Base-by-base conservation (phyloP, 805 yeast genomes). In the Candida boidinii region DNA sequence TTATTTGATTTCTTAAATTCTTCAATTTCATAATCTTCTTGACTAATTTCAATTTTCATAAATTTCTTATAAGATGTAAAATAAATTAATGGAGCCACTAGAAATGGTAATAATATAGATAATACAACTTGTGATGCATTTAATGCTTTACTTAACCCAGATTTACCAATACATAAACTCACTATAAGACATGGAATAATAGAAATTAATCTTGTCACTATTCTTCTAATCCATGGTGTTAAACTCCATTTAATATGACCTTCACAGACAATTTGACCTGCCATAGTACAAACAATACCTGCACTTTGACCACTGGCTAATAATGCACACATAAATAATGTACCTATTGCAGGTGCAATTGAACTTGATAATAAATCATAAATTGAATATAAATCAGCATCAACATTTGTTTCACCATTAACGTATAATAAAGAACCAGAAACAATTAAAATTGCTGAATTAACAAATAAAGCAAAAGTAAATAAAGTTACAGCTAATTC, bases 191-290 rank as follows among this genome's bases (percentile, higher is more conserved):
- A 80, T 10, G 95, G 95, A 14, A 82, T 48, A 28, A 86, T 76
- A 0, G 94, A 73, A 28, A 85, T 76, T 14, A 66, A 51, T 49
- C 95, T 68, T 0, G 95, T 85, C 13, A 74, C 64, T 12, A 85
- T 49, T 42, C 95, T 66, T 51, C 94, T 70, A 34, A 78, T 47
- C 95, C 95, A 85, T 6, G 95, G 95, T 41, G 62, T 67, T 26
- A 80, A 48, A 3, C 68, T 76, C 94, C 95, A 84, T 33, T 75
- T 70, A 31, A 86, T 63, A 51, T 82, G 90, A 1, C 95, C 95
- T 53, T 85, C 95, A 45, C 82, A 70, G 2, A 85, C 94, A 46
- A 86, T 80, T 53, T 86, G 94, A 9, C 95, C 94, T 0, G 92
- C 86, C 50, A 86, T 79, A 0, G 95, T 85, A 49, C 94, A 85